phyloP scores from a whole-genome alignment of 2,329 filamentous ascomycete genomes.

The Cyclaneusma minus region DNA sequence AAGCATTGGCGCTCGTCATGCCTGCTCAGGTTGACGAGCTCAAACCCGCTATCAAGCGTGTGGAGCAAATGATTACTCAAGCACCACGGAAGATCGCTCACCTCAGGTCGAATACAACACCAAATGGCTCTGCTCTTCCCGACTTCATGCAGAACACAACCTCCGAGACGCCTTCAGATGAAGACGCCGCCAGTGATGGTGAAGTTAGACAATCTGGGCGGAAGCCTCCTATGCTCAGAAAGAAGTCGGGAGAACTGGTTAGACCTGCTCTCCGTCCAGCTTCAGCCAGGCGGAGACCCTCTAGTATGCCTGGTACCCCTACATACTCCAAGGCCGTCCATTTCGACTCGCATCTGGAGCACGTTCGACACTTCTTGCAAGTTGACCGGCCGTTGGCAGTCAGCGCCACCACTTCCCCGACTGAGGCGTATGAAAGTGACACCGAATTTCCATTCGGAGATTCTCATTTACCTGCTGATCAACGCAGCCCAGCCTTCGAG shows the following conservation, averaged over 20 bases:
- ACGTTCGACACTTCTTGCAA: conserved; percentile 89
- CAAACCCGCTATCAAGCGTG: conserved; percentile 6
- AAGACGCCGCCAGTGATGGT: conserved; percentile 33
- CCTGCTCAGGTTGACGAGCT: conserved; percentile 20
- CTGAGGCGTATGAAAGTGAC: conserved; percentile 76
- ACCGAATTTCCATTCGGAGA: conserved; percentile 72
- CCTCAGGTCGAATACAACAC: conserved; percentile 14
- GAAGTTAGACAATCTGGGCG: conserved; percentile 37
- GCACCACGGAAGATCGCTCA: conserved; percentile 13
- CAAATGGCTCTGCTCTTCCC: conserved; percentile 23
- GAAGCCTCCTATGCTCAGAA: conserved; percentile 88
- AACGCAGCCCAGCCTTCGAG: conserved; percentile 42
- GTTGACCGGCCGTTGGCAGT: conserved; percentile 91
- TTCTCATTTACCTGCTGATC: conserved; percentile 24
- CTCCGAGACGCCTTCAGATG: conserved; percentile 38
- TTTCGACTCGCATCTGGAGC: conserved; percentile 91
- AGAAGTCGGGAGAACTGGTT: conserved; percentile 96
- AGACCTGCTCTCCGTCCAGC: conserved; percentile 74
- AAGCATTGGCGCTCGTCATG: conserved; percentile 18
- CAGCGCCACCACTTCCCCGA: conserved; percentile 83
- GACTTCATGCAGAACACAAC: conserved; percentile 24
- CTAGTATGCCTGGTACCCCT: conserved; percentile 93
- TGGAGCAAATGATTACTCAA: conserved; percentile 7
- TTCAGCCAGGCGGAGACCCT: conserved; percentile 61
- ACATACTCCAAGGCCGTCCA: conserved; percentile 96